Percentiles rank a stretch among this genome's conserved stretches.
phyloP scores from a whole-genome alignment of 148 eudicot genomes.

The Diospyros lotus region DNA sequence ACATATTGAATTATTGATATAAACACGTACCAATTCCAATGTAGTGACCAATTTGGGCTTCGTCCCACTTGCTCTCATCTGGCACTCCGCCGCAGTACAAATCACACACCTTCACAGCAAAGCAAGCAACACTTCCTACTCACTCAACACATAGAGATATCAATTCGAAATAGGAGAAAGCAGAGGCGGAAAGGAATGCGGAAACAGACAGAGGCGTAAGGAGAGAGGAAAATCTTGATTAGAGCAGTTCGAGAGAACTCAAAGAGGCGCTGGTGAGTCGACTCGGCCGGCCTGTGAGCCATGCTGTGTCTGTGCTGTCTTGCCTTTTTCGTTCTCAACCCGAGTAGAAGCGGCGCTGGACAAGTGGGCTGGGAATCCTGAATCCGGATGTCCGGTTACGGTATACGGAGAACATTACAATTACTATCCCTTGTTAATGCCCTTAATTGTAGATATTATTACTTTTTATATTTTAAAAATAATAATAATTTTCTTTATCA shows the following conservation, averaged over 20 bases:
- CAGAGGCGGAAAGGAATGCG: constrained; percentile 8
- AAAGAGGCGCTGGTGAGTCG: constrained; percentile 59
- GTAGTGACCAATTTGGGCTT: constrained; percentile 80
- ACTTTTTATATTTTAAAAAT: too few species aligned
- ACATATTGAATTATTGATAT: background rate
- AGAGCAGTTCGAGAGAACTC: constrained; percentile 79
- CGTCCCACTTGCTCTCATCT: constrained; percentile 73
- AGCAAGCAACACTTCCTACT: background rate
- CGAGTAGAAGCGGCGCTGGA: too few species aligned
- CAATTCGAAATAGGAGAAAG: background rate
- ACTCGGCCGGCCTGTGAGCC: constrained; percentile 24
- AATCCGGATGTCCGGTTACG: too few species aligned
- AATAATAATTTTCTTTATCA: too few species aligned
- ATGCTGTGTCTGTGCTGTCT: background rate
- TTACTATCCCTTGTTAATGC: too few species aligned
- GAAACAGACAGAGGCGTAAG: constrained; percentile 62
- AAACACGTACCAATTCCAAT: constrained; percentile 68
- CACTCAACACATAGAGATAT: background rate
- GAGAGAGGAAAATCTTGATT: constrained; percentile 74
- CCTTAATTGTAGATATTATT: too few species aligned
- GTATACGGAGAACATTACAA: too few species aligned
- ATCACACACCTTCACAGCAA: constrained; percentile 55
- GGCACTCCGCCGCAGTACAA: constrained; percentile 69
- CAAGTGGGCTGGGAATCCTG: too few species aligned
- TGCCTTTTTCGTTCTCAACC: too few species aligned